phyloP scores from a whole-genome alignment of 2,329 filamentous ascomycete species.

The Fusarium napiforme region DNA sequence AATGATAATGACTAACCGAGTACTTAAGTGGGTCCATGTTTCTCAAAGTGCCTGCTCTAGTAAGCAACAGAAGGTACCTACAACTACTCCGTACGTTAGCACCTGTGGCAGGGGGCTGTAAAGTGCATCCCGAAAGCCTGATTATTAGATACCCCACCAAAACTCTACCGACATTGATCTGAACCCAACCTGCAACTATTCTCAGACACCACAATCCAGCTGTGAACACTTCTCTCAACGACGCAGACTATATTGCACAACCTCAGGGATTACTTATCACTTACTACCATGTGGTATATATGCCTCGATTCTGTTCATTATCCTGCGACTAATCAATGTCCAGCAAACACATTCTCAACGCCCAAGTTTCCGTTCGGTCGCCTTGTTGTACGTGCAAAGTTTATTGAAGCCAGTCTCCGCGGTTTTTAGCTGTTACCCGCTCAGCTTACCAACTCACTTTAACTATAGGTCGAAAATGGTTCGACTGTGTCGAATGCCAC shows the following conservation, averaged over 20 bases:
- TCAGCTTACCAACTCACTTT: not conserved
- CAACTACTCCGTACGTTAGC: not conserved
- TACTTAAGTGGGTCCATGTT: not conserved
- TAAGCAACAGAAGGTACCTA: not conserved
- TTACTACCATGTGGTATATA: constrained; percentile 53
- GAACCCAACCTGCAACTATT: constrained; percentile 6
- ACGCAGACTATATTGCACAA: not conserved
- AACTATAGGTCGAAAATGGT: constrained; percentile 91
- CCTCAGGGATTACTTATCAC: not conserved
- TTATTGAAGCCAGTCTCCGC: not conserved
- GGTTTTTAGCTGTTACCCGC: not conserved
- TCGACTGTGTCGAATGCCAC: constrained; percentile 97
- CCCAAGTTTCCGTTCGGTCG: constrained; percentile 94
- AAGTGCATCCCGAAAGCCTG: constrained; percentile 19
- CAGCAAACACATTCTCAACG: constrained; percentile 98
- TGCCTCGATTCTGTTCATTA: not conserved
- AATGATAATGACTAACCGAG: constrained; percentile 29
- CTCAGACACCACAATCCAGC: not conserved
- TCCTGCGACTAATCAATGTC: constrained; percentile 12
- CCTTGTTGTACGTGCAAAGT: constrained; percentile 80
- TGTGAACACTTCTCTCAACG: not conserved
- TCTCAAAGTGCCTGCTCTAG: not conserved
- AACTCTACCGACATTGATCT: constrained; percentile 20
- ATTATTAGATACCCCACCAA: constrained; percentile 36
- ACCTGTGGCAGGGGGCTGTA: constrained; percentile 14